phyloP scores from a whole-genome alignment of 2,329 filamentous ascomycete species.

The Hysterium pulicare region DNA sequence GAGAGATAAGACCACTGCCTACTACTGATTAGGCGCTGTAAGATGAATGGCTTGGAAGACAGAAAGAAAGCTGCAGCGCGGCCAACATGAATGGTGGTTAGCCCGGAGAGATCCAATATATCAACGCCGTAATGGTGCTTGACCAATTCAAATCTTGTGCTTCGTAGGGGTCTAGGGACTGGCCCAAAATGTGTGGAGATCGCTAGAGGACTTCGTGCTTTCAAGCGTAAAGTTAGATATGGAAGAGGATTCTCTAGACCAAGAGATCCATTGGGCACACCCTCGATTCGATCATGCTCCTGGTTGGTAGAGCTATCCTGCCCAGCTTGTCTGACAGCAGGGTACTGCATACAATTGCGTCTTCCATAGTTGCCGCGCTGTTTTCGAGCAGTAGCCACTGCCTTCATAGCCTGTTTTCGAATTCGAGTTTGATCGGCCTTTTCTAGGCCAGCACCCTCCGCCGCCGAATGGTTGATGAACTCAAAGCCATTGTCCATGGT shows the following conservation, averaged over 20 bases:
- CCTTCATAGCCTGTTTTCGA: conserved; percentile 3
- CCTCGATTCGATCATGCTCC: no score
- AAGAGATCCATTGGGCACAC: no score
- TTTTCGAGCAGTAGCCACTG: neutral
- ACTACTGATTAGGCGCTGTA: neutral
- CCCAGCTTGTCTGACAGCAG: neutral
- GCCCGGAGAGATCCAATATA: neutral
- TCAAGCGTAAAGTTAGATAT: no score
- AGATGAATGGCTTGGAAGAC: neutral
- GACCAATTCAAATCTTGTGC: neutral
- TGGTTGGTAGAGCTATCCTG: no score
- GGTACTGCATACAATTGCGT: conserved; percentile 1
- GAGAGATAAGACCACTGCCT: conserved; percentile 1
- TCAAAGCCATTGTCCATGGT: no score
- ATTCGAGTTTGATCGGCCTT: neutral
- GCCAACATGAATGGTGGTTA: neutral
- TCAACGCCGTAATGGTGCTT: neutral
- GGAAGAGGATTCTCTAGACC: no score
- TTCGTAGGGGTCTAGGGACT: no score
- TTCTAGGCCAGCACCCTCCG: no score
- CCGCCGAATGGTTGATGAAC: no score
- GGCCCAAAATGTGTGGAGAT: no score
- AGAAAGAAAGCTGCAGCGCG: neutral
- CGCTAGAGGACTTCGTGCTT: no score
- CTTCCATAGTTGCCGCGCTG: neutral